A percentile compares a stretch with the other conserved stretches of the same genome.
Conservation (phyloP, 495 filamentous ascomycete species). For the Penicillium nucicola region DNA sequence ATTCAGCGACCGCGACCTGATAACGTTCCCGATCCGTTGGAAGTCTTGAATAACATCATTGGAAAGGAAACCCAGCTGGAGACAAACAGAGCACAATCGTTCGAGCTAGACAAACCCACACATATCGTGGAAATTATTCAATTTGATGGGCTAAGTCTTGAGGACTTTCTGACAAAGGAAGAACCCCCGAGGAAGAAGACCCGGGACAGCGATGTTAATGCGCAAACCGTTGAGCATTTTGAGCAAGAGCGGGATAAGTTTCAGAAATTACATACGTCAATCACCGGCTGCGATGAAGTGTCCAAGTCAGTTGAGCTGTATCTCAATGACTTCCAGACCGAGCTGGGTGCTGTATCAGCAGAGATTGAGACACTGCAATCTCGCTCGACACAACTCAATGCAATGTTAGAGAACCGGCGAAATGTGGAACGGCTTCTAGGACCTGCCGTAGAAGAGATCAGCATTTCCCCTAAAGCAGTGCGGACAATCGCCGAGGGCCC, state of each 20-base stretch:
- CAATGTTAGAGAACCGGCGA: slow-evolving; percentile 84
- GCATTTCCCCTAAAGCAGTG: slow-evolving; percentile 77
- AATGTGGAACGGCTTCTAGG: slow-evolving; percentile 85
- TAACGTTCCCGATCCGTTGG: slow-evolving; percentile 66
- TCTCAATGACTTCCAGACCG: slow-evolving; percentile 85
- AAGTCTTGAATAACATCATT: slow-evolving; percentile 69
- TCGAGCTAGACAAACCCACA: slow-evolving; percentile 30
- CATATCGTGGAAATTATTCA: slow-evolving; percentile 64
- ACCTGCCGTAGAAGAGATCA: slow-evolving; percentile 88
- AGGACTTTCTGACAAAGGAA: slow-evolving; percentile 59
- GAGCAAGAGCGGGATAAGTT: slow-evolving; percentile 85
- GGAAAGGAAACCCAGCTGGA: slow-evolving; percentile 42
- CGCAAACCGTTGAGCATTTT: slow-evolving; percentile 75
- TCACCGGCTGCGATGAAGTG: slow-evolving; percentile 87
- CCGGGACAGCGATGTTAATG: slow-evolving; percentile 50
- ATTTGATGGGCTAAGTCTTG: slow-evolving; percentile 72
- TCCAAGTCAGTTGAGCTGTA: slow-evolving; percentile 90
- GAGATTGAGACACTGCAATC: slow-evolving; percentile 93
- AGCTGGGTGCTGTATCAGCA: slow-evolving; percentile 84
- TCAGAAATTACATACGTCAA: slow-evolving; percentile 86
- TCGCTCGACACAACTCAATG: slow-evolving; percentile 77
- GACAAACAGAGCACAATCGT: slow-evolving; percentile 10
- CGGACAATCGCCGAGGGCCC: slow-evolving; percentile 80
- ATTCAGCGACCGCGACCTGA: slow-evolving; percentile 41
- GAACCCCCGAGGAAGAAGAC: slow-evolving; percentile 30